Percentiles rank a stretch among this genome's conserved stretches.
Evolutionary conservation across 192 early-diverging fungal species (phyloP).

Genomic region (Gonapodya prolifera): DNA sequence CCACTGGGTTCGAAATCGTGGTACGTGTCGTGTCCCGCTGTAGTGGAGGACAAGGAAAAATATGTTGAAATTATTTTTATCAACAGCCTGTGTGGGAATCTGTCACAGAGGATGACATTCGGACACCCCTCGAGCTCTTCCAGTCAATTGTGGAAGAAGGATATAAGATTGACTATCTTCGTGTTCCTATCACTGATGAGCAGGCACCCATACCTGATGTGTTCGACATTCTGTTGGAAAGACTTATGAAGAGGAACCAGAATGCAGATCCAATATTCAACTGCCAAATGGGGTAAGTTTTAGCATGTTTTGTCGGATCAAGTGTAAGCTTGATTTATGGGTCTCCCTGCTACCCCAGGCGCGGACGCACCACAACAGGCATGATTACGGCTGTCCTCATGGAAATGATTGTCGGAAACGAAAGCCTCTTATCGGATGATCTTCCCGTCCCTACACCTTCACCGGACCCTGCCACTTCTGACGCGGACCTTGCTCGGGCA

Average conservation of each 20-base stretch:
- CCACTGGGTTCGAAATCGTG: slow-evolving; percentile 28
- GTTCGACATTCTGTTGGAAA: slow-evolving; percentile 41
- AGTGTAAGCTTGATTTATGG: not conserved
- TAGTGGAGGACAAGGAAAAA: not conserved
- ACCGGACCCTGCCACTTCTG: slow-evolving; percentile 8
- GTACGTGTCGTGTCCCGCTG: slow-evolving; percentile 13
- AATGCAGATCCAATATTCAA: slow-evolving; percentile 43
- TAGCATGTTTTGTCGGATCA: not conserved
- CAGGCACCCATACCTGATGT: slow-evolving; percentile 58
- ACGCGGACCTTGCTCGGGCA: slow-evolving; percentile 15
- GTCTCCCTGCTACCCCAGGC: slow-evolving; percentile 12
- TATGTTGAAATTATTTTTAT: not conserved
- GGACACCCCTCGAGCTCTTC: slow-evolving; percentile 46
- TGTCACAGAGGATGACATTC: slow-evolving; percentile 28
- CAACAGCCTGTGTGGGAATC: slow-evolving; percentile 43
- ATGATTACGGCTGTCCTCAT: slow-evolving; percentile 39
- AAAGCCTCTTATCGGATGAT: slow-evolving; percentile 7
- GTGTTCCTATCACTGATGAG: slow-evolving; percentile 52
- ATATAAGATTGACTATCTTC: slow-evolving; percentile 38
- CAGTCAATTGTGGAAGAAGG: slow-evolving; percentile 35
- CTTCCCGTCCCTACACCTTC: slow-evolving; percentile 7
- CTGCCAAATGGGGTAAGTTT: slow-evolving; percentile 49
- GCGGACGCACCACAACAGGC: slow-evolving; percentile 51
- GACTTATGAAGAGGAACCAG: slow-evolving; percentile 20
- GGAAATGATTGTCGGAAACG: slow-evolving; percentile 37